Percentiles rank a stretch among this genome's conserved stretches.
Evolutionary conservation across 495 filamentous ascomycete species (phyloP).

Genomic region (Hapsidospora chrysogenum): DNA sequence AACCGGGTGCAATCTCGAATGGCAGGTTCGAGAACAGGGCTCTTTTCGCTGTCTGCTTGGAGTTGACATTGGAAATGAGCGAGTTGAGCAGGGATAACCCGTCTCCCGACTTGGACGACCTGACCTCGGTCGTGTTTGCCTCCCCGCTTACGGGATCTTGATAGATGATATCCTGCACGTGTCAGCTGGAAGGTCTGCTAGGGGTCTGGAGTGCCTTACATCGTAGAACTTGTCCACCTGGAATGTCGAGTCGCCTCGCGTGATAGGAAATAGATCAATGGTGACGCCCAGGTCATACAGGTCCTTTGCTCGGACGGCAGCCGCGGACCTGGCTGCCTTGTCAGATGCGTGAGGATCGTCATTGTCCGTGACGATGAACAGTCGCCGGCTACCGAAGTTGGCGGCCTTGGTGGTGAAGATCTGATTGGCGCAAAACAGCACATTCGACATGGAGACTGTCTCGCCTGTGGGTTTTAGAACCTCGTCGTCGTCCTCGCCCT

Average conservation of each 20-base stretch:
- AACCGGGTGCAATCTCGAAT: slow-evolving; percentile 68
- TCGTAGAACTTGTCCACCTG: slow-evolving; percentile 84
- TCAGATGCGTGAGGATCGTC: slow-evolving; percentile 69
- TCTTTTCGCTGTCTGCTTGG: slow-evolving; percentile 72
- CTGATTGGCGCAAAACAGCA: slow-evolving; percentile 90
- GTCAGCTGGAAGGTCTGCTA: no score
- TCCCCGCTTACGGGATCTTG: slow-evolving; percentile 38
- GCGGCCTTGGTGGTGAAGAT: slow-evolving; percentile 91
- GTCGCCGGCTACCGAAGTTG: slow-evolving; percentile 77
- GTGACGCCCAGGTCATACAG: slow-evolving; percentile 85
- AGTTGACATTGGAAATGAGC: slow-evolving; percentile 79
- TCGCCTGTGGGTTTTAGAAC: slow-evolving; percentile 49
- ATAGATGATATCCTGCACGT: slow-evolving; percentile 62
- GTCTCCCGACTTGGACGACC: slow-evolving; percentile 39
- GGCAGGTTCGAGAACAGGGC: slow-evolving; percentile 73
- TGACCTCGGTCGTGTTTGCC: slow-evolving; percentile 29
- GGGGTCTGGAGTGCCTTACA: no score
- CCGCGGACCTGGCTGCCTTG: slow-evolving; percentile 52
- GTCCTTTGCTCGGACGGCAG: slow-evolving; percentile 81
- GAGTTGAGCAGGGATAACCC: slow-evolving; percentile 70
- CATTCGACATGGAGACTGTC: slow-evolving; percentile 66
- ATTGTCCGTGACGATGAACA: slow-evolving; percentile 93
- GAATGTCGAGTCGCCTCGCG: slow-evolving; percentile 54
- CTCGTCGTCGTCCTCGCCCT: slow-evolving; percentile 48
- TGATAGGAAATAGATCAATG: slow-evolving; percentile 91